phyloP scores from a whole-genome alignment of 805 yeast species.

The Teunomyces aglyptinius region DNA sequence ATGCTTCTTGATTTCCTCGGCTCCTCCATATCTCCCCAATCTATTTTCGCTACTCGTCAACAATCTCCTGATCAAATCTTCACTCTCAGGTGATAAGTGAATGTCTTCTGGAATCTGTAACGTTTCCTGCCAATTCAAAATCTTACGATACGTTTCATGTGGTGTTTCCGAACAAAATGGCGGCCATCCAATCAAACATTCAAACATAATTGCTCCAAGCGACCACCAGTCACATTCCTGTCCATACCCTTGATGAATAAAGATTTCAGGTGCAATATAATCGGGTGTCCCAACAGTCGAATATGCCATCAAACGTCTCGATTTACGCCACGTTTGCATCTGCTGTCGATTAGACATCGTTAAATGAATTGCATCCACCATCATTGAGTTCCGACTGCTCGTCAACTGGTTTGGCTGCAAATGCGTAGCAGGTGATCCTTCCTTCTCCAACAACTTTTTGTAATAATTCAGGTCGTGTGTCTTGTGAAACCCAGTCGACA shows the following conservation, averaged over 20 bases:
- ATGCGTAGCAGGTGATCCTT: slow-evolving; percentile 37
- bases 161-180: slow-evolving; percentile 95
- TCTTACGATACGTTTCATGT: slow-evolving; percentile 89
- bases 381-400: slow-evolving; percentile 66
- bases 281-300: slow-evolving; percentile 97
- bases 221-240: slow-evolving; percentile 99
- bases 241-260: slow-evolving; percentile 89
- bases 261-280: slow-evolving; percentile 93
- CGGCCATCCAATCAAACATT: slow-evolving; percentile 95
- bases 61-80: slow-evolving; percentile 75
- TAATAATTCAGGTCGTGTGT: slow-evolving; percentile 90
- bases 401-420: slow-evolving; percentile 21
- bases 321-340: slow-evolving; percentile 94
- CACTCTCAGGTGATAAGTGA: slow-evolving; percentile 84
- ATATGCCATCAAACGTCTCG: slow-evolving; percentile 89
- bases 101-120: slow-evolving; percentile 88
- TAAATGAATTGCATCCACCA: slow-evolving; percentile 91
- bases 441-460: slow-evolving; percentile 70
- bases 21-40: slow-evolving; percentile 87
- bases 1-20: slow-evolving; percentile 84
- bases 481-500: slow-evolving; percentile 88
- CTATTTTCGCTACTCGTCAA: slow-evolving; percentile 78
- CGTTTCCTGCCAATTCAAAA: slow-evolving; percentile 87
- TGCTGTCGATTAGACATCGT: slow-evolving; percentile 95
- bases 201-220: slow-evolving; percentile 93